phyloP scores from a whole-genome alignment of 768 basidiomycete genomes.

The Auricularia cornea region DNA sequence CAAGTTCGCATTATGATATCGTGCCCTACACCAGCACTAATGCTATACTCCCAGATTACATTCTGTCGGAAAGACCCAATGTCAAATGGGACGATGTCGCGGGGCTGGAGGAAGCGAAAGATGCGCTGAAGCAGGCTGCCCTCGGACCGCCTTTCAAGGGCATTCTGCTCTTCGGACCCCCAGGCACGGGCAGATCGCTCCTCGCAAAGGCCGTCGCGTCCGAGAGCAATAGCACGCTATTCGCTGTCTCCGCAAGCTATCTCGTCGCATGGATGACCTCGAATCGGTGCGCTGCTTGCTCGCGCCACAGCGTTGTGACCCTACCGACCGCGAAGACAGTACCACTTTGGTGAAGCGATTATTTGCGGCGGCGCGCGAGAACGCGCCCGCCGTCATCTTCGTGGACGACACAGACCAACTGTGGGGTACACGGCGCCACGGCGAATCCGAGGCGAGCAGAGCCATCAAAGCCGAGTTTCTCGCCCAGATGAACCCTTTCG shows the following conservation, averaged over 20 bases:
- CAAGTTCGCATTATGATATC: too few relatives aligned
- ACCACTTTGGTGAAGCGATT: conserved; percentile 87
- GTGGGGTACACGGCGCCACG: conserved; percentile 88
- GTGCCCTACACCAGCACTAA: too few relatives aligned
- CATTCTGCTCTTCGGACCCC: conserved; percentile 93
- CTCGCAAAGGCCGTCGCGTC: conserved; percentile 98
- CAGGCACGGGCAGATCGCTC: conserved; percentile 94
- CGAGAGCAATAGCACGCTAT: conserved; percentile 98
- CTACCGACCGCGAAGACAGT: conserved; percentile 1
- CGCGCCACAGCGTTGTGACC: too few relatives aligned
- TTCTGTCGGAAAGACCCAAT: conserved; percentile 88
- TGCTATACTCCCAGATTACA: too few relatives aligned
- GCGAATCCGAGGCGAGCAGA: conserved; percentile 95
- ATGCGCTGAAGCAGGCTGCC: conserved; percentile 93
- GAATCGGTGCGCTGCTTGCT: conserved; percentile 63
- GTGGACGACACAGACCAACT: conserved; percentile 98
- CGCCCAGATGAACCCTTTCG: conserved; percentile 99
- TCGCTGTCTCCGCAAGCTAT: conserved; percentile 90
- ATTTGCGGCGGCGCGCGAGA: conserved; percentile 91
- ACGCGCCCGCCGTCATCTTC: conserved; percentile 96
- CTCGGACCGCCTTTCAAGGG: conserved; percentile 97
- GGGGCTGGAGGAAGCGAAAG: conserved; percentile 90
- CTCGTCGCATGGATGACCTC: conserved; percentile 99
- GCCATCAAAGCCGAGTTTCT: conserved; percentile 96
- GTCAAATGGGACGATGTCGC: conserved; percentile 99